Evolutionary conservation across 306 rosid genomes (phyloP).

Genomic region (Quercus mongolica): DNA sequence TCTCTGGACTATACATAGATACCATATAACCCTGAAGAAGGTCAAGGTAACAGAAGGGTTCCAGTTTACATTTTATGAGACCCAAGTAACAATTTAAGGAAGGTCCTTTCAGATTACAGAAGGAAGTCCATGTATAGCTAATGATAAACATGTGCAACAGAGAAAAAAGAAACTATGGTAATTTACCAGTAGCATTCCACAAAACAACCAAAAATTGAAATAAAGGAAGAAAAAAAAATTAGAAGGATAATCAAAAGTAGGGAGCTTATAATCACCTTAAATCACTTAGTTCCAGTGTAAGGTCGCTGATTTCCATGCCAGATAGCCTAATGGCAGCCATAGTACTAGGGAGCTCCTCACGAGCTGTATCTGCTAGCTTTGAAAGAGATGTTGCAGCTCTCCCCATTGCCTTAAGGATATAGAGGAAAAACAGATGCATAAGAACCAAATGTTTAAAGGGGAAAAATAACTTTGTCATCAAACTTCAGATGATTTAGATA

Average conservation of each 20-base stretch:
- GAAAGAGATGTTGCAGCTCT: conserved; percentile 88
- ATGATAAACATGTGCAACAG: neutral
- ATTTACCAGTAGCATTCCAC: neutral
- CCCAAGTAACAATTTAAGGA: neutral
- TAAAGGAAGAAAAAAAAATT: neutral
- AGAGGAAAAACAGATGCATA: conserved; percentile 4
- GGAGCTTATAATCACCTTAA: conserved; percentile 56
- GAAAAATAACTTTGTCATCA: neutral
- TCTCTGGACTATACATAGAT: neutral
- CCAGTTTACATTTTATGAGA: too few relatives aligned
- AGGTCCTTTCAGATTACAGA: neutral
- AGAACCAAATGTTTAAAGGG: conserved; percentile 3
- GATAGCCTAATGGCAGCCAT: conserved; percentile 97
- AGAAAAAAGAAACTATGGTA: neutral
- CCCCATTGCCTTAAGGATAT: conserved; percentile 65
- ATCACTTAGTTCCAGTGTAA: conserved; percentile 71
- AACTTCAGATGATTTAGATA: neutral
- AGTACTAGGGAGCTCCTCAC: conserved; percentile 92
- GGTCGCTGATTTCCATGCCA: conserved; percentile 96
- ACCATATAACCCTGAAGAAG: neutral
- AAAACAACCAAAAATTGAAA: conserved; percentile 9
- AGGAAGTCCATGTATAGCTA: neutral
- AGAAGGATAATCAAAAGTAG: neutral
- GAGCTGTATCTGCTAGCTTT: conserved; percentile 89
- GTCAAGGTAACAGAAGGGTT: too few relatives aligned